Conservation (phyloP, 306 rosid genomes). For the Begonia fuchsioides region DNA sequence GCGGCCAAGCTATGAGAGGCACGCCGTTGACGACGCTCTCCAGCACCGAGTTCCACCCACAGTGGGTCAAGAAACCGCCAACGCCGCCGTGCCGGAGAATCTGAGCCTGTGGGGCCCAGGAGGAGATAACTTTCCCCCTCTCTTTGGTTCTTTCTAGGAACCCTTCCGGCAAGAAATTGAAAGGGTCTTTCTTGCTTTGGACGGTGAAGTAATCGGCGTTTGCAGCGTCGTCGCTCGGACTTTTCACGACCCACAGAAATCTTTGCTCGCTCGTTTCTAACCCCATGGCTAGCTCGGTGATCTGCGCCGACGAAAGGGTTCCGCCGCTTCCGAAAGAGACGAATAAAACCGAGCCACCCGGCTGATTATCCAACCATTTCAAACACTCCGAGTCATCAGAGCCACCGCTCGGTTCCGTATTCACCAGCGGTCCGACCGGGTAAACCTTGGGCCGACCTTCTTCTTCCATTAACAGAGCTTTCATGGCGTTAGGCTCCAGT, state of each 20-base stretch:
- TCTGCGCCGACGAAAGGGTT: constrained; percentile 21
- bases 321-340: constrained; percentile 55
- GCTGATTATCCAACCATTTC: no score
- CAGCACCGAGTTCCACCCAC: constrained; percentile 16
- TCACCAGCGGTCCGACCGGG: constrained; percentile 11
- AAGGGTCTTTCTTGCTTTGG: not conserved
- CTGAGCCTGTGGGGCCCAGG: constrained; percentile 15
- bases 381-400: constrained; percentile 3
- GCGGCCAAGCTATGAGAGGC: constrained; percentile 16
- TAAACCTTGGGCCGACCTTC: not conserved
- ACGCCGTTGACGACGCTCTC: constrained; percentile 9
- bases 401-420: not conserved
- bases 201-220: constrained; percentile 4
- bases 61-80: constrained; percentile 17
- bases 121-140: constrained; percentile 1
- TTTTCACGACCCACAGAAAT: constrained; percentile 38
- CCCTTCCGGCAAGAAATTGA: constrained; percentile 8
- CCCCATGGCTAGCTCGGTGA: constrained; percentile 28
- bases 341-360: constrained; percentile 23
- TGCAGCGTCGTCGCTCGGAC: constrained; percentile 20
- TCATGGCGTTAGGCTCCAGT: constrained; percentile 10
- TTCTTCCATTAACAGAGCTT: constrained; percentile 8
- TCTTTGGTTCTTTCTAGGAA: constrained; percentile 8
- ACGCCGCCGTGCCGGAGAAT: constrained; percentile 7
- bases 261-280: constrained; percentile 35